Percentiles rank a stretch among this genome's conserved stretches.
Conservation (phyloP, 306 rosid species). For the Quercus engelmannii region DNA sequence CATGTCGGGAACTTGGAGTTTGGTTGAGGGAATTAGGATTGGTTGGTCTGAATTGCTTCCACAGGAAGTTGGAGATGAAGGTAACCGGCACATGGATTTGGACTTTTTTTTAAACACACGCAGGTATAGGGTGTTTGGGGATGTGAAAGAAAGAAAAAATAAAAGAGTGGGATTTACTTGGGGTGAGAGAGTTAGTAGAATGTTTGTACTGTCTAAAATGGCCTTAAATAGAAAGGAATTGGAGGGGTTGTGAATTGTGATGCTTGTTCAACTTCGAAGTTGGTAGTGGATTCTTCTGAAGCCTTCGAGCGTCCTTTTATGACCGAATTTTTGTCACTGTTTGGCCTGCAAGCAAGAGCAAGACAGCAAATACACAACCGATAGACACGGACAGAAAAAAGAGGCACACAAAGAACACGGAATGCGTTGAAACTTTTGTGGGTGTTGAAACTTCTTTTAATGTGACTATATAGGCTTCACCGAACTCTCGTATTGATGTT, state of each 20-base stretch:
- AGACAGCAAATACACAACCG: background rate
- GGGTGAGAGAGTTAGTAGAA: background rate
- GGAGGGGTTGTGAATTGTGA: too few relatives aligned
- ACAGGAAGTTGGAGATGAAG: slow-evolving; percentile 20
- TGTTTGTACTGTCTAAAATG: too few relatives aligned
- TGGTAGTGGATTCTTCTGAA: background rate
- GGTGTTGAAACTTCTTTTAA: too few relatives aligned
- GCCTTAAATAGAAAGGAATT: too few relatives aligned
- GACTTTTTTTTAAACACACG: background rate
- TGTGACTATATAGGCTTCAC: too few relatives aligned
- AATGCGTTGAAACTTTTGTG: too few relatives aligned
- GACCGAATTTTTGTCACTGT: slow-evolving; percentile 31
- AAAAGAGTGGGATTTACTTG: background rate
- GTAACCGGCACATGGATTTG: slow-evolving; percentile 32
- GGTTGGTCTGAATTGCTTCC: slow-evolving; percentile 25
- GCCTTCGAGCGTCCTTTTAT: slow-evolving; percentile 44
- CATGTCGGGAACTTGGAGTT: slow-evolving; percentile 24
- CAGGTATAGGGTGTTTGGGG: too few relatives aligned
- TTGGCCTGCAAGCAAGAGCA: slow-evolving; percentile 19
- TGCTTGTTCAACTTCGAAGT: too few relatives aligned
- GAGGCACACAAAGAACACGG: too few relatives aligned
- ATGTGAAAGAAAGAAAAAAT: slow-evolving; percentile 7
- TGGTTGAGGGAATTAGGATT: slow-evolving; percentile 10
- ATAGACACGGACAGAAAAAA: background rate
- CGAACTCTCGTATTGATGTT: too few relatives aligned